Base-by-base conservation (phyloP, 345 rosid species). In the Euphorbia pulcherrima region DNA sequence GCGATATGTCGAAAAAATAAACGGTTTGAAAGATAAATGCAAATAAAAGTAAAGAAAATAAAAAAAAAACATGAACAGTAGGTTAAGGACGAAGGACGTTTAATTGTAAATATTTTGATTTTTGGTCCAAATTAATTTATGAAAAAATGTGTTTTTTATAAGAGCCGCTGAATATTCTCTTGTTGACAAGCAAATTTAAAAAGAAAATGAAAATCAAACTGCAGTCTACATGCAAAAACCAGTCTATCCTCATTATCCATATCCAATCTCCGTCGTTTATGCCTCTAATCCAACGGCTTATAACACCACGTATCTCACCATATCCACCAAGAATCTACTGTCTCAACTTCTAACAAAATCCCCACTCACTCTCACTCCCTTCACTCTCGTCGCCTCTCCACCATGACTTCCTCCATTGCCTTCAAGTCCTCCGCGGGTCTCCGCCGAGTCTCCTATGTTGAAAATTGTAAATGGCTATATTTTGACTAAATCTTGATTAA, bases 401-500 rank as follows among this genome's bases (percentile, higher is more conserved):
- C 72, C 68, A 81, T 82, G 90, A n/a, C 71, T 41, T 74, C 92
- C 73, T 76, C 94, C 8, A n/a, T 84, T 47, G 82, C 83, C 68
- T 81, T 90, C 88, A 90, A 85, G 68, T 77, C 89, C 79, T 86
- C 85, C 84, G 82, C 85, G 62, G 96, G 92, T 35, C 92, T 89
- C 80, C 92, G 90, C 61, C 86, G 78, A 30, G 81, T 79, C 70
- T 30, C 90, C 30, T n/a, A n/a, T n/a, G n/a, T n/a, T n/a, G n/a
- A n/a, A n/a, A n/a, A n/a, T n/a, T n/a, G n/a, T n/a, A n/a, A n/a
- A n/a, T n/a, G n/a, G n/a, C n/a, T n/a, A n/a, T n/a, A n/a, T n/a
- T n/a, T n/a, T n/a, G n/a, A n/a, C n/a, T n/a, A n/a, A n/a, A n/a
- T n/a, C n/a, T n/a, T n/a, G n/a, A n/a, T n/a, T n/a, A n/a, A n/a